Conservation (phyloP, 2,329 filamentous ascomycete genomes). For the Paraphoma chrysanthemicola region DNA sequence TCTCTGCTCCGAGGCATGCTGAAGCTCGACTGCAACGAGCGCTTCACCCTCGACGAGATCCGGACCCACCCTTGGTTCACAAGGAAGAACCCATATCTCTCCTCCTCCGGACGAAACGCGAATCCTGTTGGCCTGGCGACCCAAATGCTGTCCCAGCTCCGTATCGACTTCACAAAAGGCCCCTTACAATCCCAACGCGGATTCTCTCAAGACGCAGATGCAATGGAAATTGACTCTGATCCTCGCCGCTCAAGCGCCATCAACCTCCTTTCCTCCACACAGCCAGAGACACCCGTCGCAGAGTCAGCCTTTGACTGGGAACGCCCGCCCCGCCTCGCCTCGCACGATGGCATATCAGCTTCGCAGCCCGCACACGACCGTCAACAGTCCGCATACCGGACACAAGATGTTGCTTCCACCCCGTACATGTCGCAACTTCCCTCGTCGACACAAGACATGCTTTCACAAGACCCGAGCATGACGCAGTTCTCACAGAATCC, state of each 20-base stretch:
- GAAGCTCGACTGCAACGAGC: constrained; percentile 73
- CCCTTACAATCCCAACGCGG: constrained; percentile 60
- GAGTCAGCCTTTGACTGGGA: constrained; percentile 90
- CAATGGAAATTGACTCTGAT: constrained; percentile 73
- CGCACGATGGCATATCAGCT: constrained; percentile 43
- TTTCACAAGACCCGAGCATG: constrained; percentile 84
- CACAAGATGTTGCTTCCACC: constrained; percentile 16
- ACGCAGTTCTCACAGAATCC: constrained; percentile 84
- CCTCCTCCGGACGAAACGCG: constrained; percentile 73
- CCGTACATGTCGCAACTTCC: constrained; percentile 42
- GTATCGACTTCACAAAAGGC: constrained; percentile 81
- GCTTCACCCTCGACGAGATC: constrained; percentile 87
- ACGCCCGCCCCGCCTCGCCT: constrained; percentile 63
- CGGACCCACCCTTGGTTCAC: constrained; percentile 96
- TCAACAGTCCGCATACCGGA: constrained; percentile 36
- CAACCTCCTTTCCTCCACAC: constrained; percentile 75
- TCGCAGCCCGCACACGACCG: constrained; percentile 47
- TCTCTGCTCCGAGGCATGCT: constrained; percentile 94
- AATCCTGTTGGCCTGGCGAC: constrained; percentile 90
- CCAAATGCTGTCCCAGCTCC: constrained; percentile 89
- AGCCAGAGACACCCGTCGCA: constrained; percentile 78
- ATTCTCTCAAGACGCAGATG: constrained; percentile 54
- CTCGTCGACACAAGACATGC: constrained; percentile 59
- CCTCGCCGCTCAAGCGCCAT: constrained; percentile 43
- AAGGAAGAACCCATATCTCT: constrained; percentile 77